Evolutionary conservation across 2,329 filamentous ascomycete species (phyloP).

Genomic region (Xylaria sp.): DNA sequence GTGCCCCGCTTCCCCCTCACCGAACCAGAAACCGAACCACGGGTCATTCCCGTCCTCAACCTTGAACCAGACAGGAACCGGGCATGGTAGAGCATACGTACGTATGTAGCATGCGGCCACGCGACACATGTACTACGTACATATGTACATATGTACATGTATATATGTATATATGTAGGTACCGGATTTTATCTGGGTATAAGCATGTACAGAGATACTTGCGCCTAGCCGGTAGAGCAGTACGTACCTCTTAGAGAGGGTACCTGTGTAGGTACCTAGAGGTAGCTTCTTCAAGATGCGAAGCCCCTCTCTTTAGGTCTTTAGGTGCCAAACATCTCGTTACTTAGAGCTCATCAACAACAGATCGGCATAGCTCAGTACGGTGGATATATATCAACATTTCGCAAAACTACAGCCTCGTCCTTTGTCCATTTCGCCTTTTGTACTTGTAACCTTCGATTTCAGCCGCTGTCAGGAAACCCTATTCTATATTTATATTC

Average conservation of each 20-base stretch:
- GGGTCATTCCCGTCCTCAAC: constrained; percentile 1
- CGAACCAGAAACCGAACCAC: constrained; percentile 29
- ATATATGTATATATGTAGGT: neutral
- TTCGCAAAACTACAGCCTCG: constrained; percentile 16
- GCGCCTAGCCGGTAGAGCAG: neutral
- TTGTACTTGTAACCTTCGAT: neutral
- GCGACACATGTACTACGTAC: neutral
- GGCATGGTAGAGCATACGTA: neutral
- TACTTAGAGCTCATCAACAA: neutral
- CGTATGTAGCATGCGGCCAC: neutral
- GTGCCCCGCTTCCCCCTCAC: constrained; percentile 26
- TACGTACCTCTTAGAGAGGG: neutral
- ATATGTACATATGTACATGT: too few relatives aligned
- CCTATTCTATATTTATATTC: constrained; percentile 4
- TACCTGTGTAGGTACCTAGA: too few relatives aligned
- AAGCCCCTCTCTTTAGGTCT: neutral
- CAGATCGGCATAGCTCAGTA: neutral
- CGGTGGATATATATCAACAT: neutral
- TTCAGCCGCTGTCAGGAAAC: constrained; percentile 6
- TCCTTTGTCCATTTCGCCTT: neutral
- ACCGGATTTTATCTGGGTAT: neutral
- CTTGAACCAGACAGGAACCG: neutral
- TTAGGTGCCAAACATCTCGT: neutral
- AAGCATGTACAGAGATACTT: neutral
- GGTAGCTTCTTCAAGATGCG: neutral